phyloP scores from a whole-genome alignment of 305 asterid species.

The Ilex paraguariensis region DNA sequence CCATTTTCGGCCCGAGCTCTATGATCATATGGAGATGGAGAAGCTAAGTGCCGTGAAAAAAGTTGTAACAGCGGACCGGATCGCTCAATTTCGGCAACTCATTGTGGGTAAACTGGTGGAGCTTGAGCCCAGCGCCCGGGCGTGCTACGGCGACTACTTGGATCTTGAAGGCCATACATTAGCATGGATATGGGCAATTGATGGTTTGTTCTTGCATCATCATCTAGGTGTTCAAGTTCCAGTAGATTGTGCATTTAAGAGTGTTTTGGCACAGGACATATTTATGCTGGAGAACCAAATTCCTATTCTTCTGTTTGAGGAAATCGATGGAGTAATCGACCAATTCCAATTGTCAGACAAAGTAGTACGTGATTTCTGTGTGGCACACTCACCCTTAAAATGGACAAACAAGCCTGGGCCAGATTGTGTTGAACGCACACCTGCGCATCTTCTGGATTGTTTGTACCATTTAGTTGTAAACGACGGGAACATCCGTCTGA shows the following conservation, averaged over 20 bases:
- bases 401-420: too few species aligned
- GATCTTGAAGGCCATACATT: constrained; percentile 19
- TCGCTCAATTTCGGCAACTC: constrained; percentile 3
- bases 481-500: not conserved
- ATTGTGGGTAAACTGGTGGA: constrained; percentile 1
- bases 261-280: not conserved
- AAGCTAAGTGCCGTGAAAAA: constrained; percentile 16
- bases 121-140: constrained; percentile 11
- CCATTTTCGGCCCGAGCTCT: constrained; percentile 18
- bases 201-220: constrained; percentile 18
- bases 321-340: not conserved
- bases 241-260: not conserved
- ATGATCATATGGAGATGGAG: constrained; percentile 9
- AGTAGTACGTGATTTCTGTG: too few species aligned
- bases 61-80: not conserved
- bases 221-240: not conserved
- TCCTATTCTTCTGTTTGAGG: not conserved
- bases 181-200: constrained; percentile 20
- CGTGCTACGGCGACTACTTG: constrained; percentile 15
- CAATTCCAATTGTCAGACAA: too few species aligned
- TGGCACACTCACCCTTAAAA: too few species aligned
- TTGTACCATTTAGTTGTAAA: constrained; percentile 34
- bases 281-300: constrained; percentile 1
- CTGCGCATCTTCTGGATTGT: constrained; percentile 16
- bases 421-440: too few species aligned